Percentiles rank a stretch among this genome's conserved stretches.
phyloP scores from a whole-genome alignment of 257 asterid species.

The Thymus mandschuricus region DNA sequence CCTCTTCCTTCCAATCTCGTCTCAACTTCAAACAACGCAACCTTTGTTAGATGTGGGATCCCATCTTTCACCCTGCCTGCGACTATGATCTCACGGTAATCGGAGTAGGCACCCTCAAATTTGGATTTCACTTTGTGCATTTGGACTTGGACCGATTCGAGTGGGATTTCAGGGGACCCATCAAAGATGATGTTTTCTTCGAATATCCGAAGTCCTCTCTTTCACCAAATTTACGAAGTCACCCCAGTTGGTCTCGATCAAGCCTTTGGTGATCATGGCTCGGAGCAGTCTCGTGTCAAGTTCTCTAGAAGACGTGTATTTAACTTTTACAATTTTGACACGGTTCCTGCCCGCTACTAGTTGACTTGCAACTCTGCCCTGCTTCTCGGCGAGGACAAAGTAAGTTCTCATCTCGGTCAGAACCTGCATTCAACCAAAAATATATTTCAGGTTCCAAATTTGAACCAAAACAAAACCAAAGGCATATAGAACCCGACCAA shows the following conservation, averaged over 20 bases:
- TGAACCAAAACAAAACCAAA: too few species aligned
- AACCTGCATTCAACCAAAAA: slow-evolving; percentile 49
- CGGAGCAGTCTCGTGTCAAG: slow-evolving; percentile 90
- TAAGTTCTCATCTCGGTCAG: slow-evolving; percentile 82
- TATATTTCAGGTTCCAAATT: too few species aligned
- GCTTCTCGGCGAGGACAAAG: slow-evolving; percentile 87
- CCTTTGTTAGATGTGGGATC: slow-evolving; percentile 78
- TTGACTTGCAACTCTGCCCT: slow-evolving; percentile 93
- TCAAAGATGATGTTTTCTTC: slow-evolving; percentile 76
- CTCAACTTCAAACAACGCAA: slow-evolving; percentile 89
- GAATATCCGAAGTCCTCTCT: slow-evolving; percentile 71
- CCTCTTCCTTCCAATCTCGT: slow-evolving; percentile 87
- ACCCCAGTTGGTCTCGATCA: slow-evolving; percentile 85
- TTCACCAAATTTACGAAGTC: slow-evolving; percentile 78
- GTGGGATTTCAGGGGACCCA: slow-evolving; percentile 88
- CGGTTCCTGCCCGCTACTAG: slow-evolving; percentile 90
- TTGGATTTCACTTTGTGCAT: slow-evolving; percentile 85
- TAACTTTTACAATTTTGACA: slow-evolving; percentile 67
- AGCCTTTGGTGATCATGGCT: slow-evolving; percentile 94
- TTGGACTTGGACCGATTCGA: slow-evolving; percentile 74
- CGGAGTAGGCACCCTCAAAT: slow-evolving; percentile 84
- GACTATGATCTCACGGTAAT: slow-evolving; percentile 70
- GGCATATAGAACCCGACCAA: too few species aligned
- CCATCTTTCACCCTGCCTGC: slow-evolving; percentile 93
- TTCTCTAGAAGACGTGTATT: slow-evolving; percentile 83